A percentile compares a stretch with the other conserved stretches of the same genome.
Evolutionary conservation across 1,139 yeast genomes (phyloP).

Genomic region (Blastobotrys malaysiensis): DNA sequence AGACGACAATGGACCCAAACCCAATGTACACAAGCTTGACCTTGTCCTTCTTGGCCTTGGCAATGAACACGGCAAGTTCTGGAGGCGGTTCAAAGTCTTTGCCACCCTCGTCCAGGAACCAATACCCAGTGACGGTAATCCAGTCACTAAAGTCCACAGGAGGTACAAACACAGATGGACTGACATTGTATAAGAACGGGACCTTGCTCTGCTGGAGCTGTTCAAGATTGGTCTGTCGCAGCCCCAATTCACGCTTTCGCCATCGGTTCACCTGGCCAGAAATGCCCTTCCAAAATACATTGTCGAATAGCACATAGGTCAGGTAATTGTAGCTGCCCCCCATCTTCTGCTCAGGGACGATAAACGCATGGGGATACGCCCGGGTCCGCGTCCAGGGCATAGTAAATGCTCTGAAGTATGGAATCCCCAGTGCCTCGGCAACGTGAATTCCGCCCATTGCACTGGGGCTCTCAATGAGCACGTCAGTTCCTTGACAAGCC

Average conservation of each 20-base stretch:
- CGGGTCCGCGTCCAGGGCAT: constrained; percentile 98
- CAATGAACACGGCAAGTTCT: constrained; percentile 55
- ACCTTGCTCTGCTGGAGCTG: constrained; percentile 69
- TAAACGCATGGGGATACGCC: constrained; percentile 93
- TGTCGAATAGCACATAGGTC: constrained; percentile 90
- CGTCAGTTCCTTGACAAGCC: constrained; percentile 80
- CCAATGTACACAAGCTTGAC: constrained; percentile 86
- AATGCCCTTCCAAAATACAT: constrained; percentile 89
- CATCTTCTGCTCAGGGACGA: constrained; percentile 87
- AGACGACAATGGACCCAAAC: constrained; percentile 90
- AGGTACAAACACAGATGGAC: constrained; percentile 85
- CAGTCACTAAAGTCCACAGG: constrained; percentile 92
- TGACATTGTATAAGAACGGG: constrained; percentile 84
- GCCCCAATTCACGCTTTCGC: constrained; percentile 62
- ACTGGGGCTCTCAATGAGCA: constrained; percentile 87
- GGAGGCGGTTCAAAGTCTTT: constrained; percentile 55
- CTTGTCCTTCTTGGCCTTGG: constrained; percentile 51
- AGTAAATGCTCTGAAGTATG: constrained; percentile 91
- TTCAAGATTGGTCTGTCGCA: constrained; percentile 66
- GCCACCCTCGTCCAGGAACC: constrained; percentile 77
- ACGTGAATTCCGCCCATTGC: constrained; percentile 95
- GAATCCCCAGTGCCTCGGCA: constrained; percentile 85
- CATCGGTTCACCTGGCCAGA: constrained; percentile 84
- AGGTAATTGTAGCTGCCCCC: constrained; percentile 91
- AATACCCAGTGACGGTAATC: constrained; percentile 91